phyloP scores from a whole-genome alignment of 2,329 filamentous ascomycete genomes.

The Fusarium abutilonis region DNA sequence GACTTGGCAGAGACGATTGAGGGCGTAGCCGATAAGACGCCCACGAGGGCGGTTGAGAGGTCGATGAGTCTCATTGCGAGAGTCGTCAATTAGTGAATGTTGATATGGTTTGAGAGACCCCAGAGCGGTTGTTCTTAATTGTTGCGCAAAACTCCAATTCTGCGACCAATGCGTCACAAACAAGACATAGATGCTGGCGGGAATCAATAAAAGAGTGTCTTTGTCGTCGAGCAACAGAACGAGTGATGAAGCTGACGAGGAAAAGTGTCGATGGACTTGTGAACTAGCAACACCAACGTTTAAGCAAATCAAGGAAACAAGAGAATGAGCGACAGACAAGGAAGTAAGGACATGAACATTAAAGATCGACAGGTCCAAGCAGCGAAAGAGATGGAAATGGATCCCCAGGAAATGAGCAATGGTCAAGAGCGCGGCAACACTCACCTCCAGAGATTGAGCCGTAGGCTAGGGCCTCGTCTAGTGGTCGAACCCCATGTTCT shows the following conservation, averaged over 20 bases:
- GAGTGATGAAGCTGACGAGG: conserved; percentile 40
- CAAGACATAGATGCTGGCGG: conserved; percentile 29
- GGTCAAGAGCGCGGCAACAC: conserved; percentile 36
- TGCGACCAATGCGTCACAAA: conserved; percentile 35
- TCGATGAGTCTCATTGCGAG: conserved; percentile 64
- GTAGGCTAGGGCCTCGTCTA: conserved; percentile 35
- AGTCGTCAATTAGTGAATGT: conserved; percentile 38
- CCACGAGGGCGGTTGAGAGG: conserved; percentile 60
- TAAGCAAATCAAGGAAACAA: conserved; percentile 38
- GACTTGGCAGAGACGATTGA: conserved; percentile 49
- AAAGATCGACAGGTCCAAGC: conserved; percentile 42
- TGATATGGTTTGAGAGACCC: conserved; percentile 25
- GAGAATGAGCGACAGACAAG: conserved; percentile 32
- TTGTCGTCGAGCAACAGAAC: conserved; percentile 42
- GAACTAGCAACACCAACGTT: conserved; percentile 40
- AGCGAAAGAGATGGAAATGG: conserved; percentile 38
- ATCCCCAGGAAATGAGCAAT: conserved; percentile 44
- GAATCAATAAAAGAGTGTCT: conserved; percentile 33
- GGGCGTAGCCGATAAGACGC: conserved; percentile 57
- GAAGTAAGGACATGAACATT: conserved; percentile 34
- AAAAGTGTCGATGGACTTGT: conserved; percentile 23
- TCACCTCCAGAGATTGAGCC: conserved; percentile 38
- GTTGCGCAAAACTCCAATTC: conserved; percentile 29
- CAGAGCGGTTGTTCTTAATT: conserved; percentile 37
- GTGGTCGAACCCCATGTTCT: conserved; percentile 20